phyloP scores from a whole-genome alignment of 768 basidiomycete species.

The Pleurotus tuoliensis region DNA sequence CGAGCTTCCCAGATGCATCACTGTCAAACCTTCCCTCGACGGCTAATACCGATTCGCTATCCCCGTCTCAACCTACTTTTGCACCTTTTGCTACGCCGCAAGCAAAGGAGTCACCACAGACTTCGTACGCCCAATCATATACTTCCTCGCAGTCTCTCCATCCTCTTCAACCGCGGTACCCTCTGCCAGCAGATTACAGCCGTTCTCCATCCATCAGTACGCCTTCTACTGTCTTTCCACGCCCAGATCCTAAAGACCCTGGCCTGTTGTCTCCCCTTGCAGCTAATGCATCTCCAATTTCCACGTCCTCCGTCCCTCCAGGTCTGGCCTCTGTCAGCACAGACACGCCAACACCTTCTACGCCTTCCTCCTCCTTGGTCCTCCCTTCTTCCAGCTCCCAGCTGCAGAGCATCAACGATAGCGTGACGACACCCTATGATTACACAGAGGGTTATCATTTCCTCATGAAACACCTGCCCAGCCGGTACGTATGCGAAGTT shows the following conservation, averaged over 20 bases:
- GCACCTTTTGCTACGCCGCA: background rate
- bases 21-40: conserved; percentile 20
- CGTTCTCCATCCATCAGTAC: conserved; percentile 8
- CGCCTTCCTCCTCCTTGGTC: conserved; percentile 19
- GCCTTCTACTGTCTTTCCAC: conserved; percentile 6
- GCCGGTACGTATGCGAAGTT: conserved; percentile 56
- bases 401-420: conserved; percentile 57
- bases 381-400: conserved; percentile 26
- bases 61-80: background rate
- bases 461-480: conserved; percentile 89
- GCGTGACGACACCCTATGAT: conserved; percentile 79
- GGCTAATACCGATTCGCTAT: background rate
- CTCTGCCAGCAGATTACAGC: conserved; percentile 8
- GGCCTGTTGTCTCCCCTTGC: conserved; percentile 36
- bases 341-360: conserved; percentile 13
- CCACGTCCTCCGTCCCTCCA: conserved; percentile 33
- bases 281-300: conserved; percentile 35
- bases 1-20: conserved; percentile 39
- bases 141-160: conserved; percentile 28
- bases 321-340: conserved; percentile 27
- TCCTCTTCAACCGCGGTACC: conserved; percentile 50
- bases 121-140: conserved; percentile 19
- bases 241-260: conserved; percentile 10
- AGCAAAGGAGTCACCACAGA: background rate
- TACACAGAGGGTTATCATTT: conserved; percentile 97